phyloP scores from a whole-genome alignment of 495 filamentous ascomycete species.

The Lentithecium fluviatile region DNA sequence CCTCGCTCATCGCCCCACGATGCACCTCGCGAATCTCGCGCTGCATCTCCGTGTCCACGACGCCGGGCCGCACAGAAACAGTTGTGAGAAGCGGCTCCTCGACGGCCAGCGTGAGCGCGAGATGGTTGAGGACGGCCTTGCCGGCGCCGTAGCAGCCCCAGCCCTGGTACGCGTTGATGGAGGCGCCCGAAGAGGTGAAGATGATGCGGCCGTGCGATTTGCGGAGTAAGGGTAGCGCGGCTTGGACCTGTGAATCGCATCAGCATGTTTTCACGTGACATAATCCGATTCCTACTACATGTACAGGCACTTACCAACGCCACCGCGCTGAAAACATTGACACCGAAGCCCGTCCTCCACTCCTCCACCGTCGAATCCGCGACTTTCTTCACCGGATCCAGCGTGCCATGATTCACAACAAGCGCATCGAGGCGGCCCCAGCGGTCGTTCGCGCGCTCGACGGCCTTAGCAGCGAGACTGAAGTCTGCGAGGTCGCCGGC shows the following conservation, averaged over 20 bases:
- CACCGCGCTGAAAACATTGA: slow-evolving; percentile 80
- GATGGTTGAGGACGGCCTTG: slow-evolving; percentile 87
- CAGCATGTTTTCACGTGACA: slow-evolving; percentile 5
- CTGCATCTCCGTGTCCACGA: slow-evolving; percentile 95
- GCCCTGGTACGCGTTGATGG: slow-evolving; percentile 57
- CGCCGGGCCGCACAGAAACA: slow-evolving; percentile 74
- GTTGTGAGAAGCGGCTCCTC: slow-evolving; percentile 79
- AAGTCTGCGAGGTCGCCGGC: slow-evolving; percentile 72
- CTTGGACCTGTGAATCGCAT: slow-evolving; percentile 58
- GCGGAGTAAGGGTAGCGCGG: slow-evolving; percentile 70
- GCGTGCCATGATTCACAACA: slow-evolving; percentile 81
- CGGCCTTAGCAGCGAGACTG: slow-evolving; percentile 58
- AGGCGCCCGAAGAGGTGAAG: slow-evolving; percentile 42
- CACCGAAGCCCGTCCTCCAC: slow-evolving; percentile 74
- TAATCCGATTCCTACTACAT: neutral
- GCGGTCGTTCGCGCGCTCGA: slow-evolving; percentile 59
- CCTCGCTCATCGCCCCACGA: slow-evolving; percentile 58
- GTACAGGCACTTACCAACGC: slow-evolving; percentile 69
- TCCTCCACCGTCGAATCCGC: slow-evolving; percentile 61
- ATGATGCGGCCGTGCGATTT: slow-evolving; percentile 45
- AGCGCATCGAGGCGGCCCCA: slow-evolving; percentile 79
- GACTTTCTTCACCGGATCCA: slow-evolving; percentile 75
- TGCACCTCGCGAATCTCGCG: slow-evolving; percentile 73
- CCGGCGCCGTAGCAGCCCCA: slow-evolving; percentile 82
- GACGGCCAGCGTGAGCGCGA: slow-evolving; percentile 66